A percentile compares a stretch with the other conserved stretches of the same genome.
These are phyloP conservation scores for Cocos nucifera DNA, from an alignment of 176 grass and related monocot genomes.

Conservation along the genomic window DNA sequence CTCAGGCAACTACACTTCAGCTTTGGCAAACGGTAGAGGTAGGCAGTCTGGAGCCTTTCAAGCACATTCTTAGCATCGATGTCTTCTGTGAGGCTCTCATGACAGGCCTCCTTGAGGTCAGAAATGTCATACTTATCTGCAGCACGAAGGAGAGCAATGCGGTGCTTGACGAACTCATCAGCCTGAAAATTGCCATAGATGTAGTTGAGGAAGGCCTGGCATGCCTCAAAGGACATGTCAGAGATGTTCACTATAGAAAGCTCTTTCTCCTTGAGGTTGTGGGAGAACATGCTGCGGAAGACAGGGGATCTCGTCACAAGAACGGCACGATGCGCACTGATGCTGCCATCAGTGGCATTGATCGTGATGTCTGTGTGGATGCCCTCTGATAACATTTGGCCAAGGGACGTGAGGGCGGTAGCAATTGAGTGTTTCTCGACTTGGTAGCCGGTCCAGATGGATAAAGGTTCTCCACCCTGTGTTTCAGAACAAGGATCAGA, in stretches of 20 bases:
- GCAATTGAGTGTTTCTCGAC: conserved; percentile 44
- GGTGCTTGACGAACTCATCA: conserved; percentile 62
- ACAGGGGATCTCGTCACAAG: conserved; percentile 58
- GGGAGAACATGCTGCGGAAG: conserved; percentile 93
- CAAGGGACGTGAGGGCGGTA: conserved; percentile 34
- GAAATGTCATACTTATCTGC: conserved; percentile 86
- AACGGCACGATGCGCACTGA: conserved; percentile 68
- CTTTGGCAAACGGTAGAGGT: conserved; percentile 46
- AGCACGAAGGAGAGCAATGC: conserved; percentile 63
- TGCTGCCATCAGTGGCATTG: conserved; percentile 59
- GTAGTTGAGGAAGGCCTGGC: conserved; percentile 79
- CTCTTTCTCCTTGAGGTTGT: conserved; percentile 85
- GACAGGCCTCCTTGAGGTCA: conserved; percentile 79
- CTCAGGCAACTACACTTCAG: conserved; percentile 71
- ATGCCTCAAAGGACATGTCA: conserved; percentile 70
- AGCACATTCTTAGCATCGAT: conserved; percentile 64
- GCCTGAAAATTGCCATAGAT: conserved; percentile 57
- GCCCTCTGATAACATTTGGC: conserved; percentile 59
- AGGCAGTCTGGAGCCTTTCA: conserved; percentile 60
- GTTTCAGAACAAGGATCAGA: not conserved
- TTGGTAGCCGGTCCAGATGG: conserved; percentile 60
- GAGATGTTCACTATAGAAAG: conserved; percentile 67
- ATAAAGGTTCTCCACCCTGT: conserved; percentile 77
- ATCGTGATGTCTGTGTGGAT: conserved; percentile 88
- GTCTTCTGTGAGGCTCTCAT: conserved; percentile 79